These are phyloP conservation scores for Pseudogymnoascus sp. DNA, from an alignment of 2,329 filamentous ascomycete species.

Conservation along the genomic window DNA sequence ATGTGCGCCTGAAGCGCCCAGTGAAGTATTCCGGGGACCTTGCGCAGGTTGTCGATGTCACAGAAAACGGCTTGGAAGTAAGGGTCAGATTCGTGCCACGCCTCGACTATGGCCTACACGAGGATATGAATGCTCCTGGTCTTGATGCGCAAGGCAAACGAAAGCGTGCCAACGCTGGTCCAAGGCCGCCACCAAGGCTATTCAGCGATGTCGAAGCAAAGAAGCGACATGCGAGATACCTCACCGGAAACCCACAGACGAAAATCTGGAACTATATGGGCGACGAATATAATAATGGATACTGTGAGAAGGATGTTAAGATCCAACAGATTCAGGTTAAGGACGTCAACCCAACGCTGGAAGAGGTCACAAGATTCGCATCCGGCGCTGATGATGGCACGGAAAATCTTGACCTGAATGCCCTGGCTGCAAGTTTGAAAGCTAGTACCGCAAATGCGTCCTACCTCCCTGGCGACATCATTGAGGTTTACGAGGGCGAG, in stretches of 20 bases:
- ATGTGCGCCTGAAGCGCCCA: constrained; percentile 77
- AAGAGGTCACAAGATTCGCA: constrained; percentile 93
- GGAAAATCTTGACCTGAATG: constrained; percentile 86
- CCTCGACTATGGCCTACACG: constrained; percentile 82
- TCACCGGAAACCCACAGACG: constrained; percentile 38
- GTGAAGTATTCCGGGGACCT: constrained; percentile 82
- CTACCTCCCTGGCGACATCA: constrained; percentile 89
- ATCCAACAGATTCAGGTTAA: constrained; percentile 78
- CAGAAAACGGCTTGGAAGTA: constrained; percentile 84
- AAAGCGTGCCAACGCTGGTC: constrained; percentile 61
- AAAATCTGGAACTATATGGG: constrained; percentile 79
- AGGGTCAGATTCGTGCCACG: constrained; percentile 82
- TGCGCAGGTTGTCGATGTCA: constrained; percentile 85
- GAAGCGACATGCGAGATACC: constrained; percentile 65
- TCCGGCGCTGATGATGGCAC: constrained; percentile 84
- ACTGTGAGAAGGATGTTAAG: constrained; percentile 88
- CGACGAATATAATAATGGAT: constrained; percentile 87
- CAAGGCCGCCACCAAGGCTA: constrained; percentile 75
- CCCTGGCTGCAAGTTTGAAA: constrained; percentile 82
- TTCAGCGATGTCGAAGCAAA: constrained; percentile 91
- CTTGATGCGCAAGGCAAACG: constrained; percentile 58
- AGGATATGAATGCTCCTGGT: constrained; percentile 52
- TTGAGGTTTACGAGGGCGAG: constrained; percentile 92
- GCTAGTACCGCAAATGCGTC: constrained; percentile 72
- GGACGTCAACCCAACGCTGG: constrained; percentile 84